Percentiles rank a stretch among this genome's conserved stretches.
These are phyloP conservation scores for Hamamelis virginiana DNA, from an alignment of 164 flowering plant species.

Conservation along the genomic window DNA sequence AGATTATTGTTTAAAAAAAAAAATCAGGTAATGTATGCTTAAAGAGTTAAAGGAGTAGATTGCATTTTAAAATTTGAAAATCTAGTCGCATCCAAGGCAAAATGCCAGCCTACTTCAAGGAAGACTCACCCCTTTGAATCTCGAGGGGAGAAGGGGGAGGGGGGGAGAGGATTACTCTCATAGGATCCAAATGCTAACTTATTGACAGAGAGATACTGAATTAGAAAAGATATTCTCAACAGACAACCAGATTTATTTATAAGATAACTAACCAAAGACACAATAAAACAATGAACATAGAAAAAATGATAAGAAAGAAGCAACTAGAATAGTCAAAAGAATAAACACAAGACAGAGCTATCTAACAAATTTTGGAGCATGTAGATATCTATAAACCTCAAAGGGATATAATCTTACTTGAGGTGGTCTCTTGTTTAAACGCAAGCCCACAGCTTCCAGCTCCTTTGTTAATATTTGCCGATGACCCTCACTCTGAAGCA, in stretches of 20 bases:
- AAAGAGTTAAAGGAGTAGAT: too few relatives aligned
- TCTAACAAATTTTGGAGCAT: not conserved
- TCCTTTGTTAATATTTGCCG: slow-evolving; percentile 94
- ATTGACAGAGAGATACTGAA: too few relatives aligned
- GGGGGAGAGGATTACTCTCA: too few relatives aligned
- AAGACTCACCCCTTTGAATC: too few relatives aligned
- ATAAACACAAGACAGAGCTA: not conserved
- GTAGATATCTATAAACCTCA: not conserved
- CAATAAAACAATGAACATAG: not conserved
- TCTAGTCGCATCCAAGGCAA: too few relatives aligned
- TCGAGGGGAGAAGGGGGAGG: too few relatives aligned
- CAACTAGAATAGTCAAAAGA: not conserved
- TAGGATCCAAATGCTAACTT: too few relatives aligned
- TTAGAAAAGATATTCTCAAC: too few relatives aligned
- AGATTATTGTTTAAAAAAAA: too few relatives aligned
- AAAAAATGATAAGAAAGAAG: not conserved
- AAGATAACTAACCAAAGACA: slow-evolving; percentile 1
- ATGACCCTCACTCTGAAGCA: slow-evolving; percentile 95
- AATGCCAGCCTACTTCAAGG: too few relatives aligned
- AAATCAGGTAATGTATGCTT: too few relatives aligned
- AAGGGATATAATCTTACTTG: slow-evolving; percentile 49
- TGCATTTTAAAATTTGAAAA: too few relatives aligned
- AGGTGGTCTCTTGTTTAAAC: slow-evolving; percentile 95
- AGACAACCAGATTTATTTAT: not conserved
- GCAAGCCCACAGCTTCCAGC: slow-evolving; percentile 98